These are phyloP conservation scores for Thalia dealbata DNA, from an alignment of 176 grass and related monocot species.

Conservation along the genomic window DNA sequence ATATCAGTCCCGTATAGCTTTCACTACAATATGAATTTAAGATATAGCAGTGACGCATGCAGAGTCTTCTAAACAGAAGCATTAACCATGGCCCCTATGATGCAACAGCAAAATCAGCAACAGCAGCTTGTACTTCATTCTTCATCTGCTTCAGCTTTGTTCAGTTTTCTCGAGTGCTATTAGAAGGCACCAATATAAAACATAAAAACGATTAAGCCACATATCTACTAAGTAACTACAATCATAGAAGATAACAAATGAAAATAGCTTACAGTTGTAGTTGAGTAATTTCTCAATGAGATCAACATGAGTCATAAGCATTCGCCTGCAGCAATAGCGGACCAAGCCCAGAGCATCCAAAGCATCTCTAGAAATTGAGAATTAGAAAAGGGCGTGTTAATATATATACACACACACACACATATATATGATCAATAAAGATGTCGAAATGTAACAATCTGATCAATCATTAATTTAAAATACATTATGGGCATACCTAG, in stretches of 20 bases:
- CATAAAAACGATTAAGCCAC: neutral
- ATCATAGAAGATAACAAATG: too few species aligned
- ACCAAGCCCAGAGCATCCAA: conserved; percentile 72
- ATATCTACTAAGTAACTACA: neutral
- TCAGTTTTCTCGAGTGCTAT: neutral
- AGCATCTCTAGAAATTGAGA: conserved; percentile 49
- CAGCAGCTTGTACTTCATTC: neutral
- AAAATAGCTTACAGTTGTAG: conserved; percentile 70
- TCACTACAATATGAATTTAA: too few species aligned
- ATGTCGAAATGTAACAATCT: too few species aligned
- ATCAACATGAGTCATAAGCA: conserved; percentile 99
- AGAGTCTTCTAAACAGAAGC: too few species aligned
- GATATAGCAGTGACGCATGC: too few species aligned
- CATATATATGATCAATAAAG: neutral
- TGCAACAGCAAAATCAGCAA: too few species aligned
- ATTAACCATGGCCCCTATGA: too few species aligned
- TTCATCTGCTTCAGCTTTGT: neutral
- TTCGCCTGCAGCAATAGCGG: conserved; percentile 82
- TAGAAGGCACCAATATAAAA: too few species aligned
- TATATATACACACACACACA: too few species aligned
- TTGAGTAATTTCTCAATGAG: conserved; percentile 93
- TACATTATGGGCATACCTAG: too few species aligned
- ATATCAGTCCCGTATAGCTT: too few species aligned
- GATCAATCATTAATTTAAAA: too few species aligned
- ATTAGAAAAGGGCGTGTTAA: neutral